phyloP scores from a whole-genome alignment of 148 eudicot genomes.

The Rhododendron molle region DNA sequence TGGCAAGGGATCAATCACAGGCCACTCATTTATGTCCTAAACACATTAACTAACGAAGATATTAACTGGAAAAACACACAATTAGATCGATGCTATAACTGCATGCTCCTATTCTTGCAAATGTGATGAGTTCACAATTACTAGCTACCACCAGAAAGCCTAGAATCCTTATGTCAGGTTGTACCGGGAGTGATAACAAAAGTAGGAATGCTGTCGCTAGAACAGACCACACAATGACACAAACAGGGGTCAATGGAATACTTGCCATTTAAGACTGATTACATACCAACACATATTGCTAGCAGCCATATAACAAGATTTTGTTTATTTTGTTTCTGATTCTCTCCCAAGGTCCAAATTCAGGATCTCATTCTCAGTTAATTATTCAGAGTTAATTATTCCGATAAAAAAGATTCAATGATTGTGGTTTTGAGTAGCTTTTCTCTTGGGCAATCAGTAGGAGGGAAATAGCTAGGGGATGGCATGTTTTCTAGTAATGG shows the following conservation, averaged over 20 bases:
- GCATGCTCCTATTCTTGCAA: background rate
- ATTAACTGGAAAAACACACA: background rate
- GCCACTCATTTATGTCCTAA: conserved; percentile 60
- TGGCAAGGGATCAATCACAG: conserved; percentile 68
- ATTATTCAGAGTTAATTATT: too few relatives aligned
- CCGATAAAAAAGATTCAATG: too few relatives aligned
- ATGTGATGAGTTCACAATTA: background rate
- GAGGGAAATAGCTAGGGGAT: background rate
- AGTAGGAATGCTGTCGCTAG: too few relatives aligned
- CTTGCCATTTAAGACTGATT: background rate
- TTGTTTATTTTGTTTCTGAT: too few relatives aligned
- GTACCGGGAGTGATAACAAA: too few relatives aligned
- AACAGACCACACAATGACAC: too few relatives aligned
- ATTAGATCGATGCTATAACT: background rate
- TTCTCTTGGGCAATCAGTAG: background rate
- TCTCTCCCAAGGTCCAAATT: background rate
- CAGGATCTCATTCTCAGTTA: background rate
- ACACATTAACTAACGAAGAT: background rate
- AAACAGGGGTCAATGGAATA: background rate
- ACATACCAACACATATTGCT: background rate
- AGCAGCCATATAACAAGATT: background rate
- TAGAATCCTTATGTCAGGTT: too few relatives aligned
- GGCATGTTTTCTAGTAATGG: background rate
- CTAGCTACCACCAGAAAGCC: too few relatives aligned
- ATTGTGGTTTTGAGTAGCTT: background rate